A percentile compares a stretch with the other conserved stretches of the same genome.
These are phyloP conservation scores for Trichaptum fuscoviolaceum DNA, from an alignment of 768 basidiomycete genomes.

Conservation along the genomic window DNA sequence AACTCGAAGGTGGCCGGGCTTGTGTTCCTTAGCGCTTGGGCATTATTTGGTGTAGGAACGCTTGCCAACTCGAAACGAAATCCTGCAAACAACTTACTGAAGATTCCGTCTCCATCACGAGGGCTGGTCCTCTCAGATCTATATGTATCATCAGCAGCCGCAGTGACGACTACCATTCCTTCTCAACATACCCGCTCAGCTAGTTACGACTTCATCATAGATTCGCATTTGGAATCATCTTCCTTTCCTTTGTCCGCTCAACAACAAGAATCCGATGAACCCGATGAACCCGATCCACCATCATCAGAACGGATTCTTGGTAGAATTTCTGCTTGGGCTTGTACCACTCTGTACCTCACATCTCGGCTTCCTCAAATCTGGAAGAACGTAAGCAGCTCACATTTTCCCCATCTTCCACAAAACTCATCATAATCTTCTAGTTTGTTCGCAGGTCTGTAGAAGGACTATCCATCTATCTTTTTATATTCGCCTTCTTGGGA, in stretches of 20 bases:
- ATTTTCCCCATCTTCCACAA: not conserved
- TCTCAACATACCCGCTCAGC: not conserved
- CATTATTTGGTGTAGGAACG: conserved; percentile 64
- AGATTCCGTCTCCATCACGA: not conserved
- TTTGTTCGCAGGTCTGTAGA: conserved; percentile 88
- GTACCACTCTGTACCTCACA: conserved; percentile 89
- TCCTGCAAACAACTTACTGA: not conserved
- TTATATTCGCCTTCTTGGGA: conserved; percentile 89
- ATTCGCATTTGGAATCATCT: not conserved
- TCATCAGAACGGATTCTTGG: conserved; percentile 67
- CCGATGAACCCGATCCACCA: conserved; percentile 1
- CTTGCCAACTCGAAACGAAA: conserved; percentile 24
- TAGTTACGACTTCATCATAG: not conserved
- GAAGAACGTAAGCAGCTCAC: conserved; percentile 78
- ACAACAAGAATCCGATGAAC: not conserved
- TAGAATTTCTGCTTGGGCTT: conserved; percentile 90
- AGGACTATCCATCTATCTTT: conserved; percentile 92
- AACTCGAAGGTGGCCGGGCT: conserved; percentile 70
- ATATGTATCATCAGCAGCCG: not conserved
- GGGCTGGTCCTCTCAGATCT: not conserved
- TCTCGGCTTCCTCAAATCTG: conserved; percentile 96
- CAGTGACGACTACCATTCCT: not conserved
- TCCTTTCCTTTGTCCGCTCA: not conserved
- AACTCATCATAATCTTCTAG: conserved; percentile 32
- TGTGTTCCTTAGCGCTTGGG: conserved; percentile 76